Base-by-base conservation (phyloP, 106 monocot species). In the Dendrobium catenatum region DNA sequence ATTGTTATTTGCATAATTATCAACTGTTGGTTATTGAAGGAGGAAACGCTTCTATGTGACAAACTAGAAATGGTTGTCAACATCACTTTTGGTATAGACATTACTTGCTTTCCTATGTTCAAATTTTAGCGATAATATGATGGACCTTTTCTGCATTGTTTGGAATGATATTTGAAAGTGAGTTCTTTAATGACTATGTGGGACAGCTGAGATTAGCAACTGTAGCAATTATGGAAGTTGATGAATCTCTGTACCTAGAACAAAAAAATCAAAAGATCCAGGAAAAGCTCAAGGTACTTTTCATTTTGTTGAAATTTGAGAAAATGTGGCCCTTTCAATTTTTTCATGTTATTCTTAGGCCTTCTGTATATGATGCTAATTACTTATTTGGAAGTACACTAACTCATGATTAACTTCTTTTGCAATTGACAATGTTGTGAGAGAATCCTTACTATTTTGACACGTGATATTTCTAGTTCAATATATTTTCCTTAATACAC, bases 81-180 rank as follows among this genome's bases (percentile, higher is more conserved):
- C 9, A 16, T 0, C 13, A 55, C 55, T 16, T 16, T 9, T 55
- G 13, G 8, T 15, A 6, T 44, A 33, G 33, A 44, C 8, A 17
- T 20, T 44, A 44, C 44, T 44, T 44, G 44, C 6, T 40, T 37
- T 18, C 1, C 72, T 40, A 40, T 72, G 40, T 67, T 17, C 43
- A 44, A 19, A 26, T 85, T 85, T 81, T 87, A 97, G 94, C 82
- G 97, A 94, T 68, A 51, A 83, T 47, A 92, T 97, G 94, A 84
- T 92, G 67, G 97, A 98, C 84, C 94, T 92, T 81, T 77, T 26
- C 92, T 64, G 89, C 94, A 88, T 94, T 98, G 49, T 98, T 94
- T 87, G 97, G 97, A 70, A 98, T 98, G 97, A 83, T 98, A 70
- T 98, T 98, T 89, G 97, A 94, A 84, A 98, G 94, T 89, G 97